These are phyloP conservation scores for Penicillium flavigenum DNA, from an alignment of 495 filamentous ascomycete species.

Conservation along the genomic window DNA sequence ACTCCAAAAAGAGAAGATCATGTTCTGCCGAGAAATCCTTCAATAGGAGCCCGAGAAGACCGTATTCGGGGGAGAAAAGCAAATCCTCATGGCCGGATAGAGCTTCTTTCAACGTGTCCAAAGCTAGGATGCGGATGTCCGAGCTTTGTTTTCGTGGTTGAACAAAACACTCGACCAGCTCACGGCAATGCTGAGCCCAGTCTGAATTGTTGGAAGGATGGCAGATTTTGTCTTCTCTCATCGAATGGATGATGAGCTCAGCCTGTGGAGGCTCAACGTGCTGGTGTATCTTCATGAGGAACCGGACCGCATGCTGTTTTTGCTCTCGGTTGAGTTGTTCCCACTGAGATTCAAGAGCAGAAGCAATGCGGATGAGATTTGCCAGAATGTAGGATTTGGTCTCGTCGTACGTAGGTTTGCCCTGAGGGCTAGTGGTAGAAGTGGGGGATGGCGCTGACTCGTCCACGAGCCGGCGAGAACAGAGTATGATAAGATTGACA, in stretches of 20 bases:
- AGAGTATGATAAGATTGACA: constrained; percentile 56
- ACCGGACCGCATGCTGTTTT: constrained; percentile 37
- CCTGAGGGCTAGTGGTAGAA: constrained; percentile 24
- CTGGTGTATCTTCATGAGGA: constrained; percentile 39
- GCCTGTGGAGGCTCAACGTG: constrained; percentile 46
- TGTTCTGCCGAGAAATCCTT: constrained; percentile 47
- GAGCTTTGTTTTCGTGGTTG: constrained; percentile 60
- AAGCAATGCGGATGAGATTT: constrained; percentile 40
- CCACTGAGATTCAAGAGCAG: constrained; percentile 43
- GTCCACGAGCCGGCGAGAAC: constrained; percentile 59
- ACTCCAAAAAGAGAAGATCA: constrained; percentile 51
- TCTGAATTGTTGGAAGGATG: constrained; percentile 62
- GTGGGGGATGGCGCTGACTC: constrained; percentile 25
- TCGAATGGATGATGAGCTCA: constrained; percentile 42
- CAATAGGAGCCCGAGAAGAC: constrained; percentile 43
- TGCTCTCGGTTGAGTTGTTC: constrained; percentile 42
- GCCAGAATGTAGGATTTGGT: constrained; percentile 41
- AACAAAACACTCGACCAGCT: constrained; percentile 66
- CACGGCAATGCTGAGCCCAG: constrained; percentile 64
- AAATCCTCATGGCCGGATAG: constrained; percentile 53
- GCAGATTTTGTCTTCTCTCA: constrained; percentile 53
- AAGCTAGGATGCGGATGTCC: constrained; percentile 64
- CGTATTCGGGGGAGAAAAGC: constrained; percentile 34
- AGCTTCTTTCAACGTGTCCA: constrained; percentile 66
- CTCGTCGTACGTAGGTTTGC: constrained; percentile 35